Base-by-base conservation (phyloP, 306 rosid species). In the Trichosanthes truncata region DNA sequence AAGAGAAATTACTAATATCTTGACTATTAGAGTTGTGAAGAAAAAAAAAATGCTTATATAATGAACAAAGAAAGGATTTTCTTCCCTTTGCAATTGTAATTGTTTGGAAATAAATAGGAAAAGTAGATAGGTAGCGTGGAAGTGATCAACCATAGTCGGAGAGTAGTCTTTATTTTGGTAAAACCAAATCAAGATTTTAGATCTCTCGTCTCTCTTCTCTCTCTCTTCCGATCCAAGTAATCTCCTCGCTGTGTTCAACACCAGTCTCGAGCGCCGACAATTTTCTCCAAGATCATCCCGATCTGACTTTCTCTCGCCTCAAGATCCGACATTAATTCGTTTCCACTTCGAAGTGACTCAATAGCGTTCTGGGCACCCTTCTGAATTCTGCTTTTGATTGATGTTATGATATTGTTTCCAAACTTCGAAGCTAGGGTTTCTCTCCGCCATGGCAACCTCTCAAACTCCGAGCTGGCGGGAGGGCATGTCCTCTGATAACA, bases 401-500 rank as follows among this genome's bases (percentile, higher is more conserved):
- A 21, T 55, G 48, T 52, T 75, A 57, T 80, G 84, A 69, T 60
- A 69, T 53, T 41, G 6, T 80, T 74, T 18, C 72, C 55, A 23
- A 57, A 36, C 45, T 26, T 53, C 23, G 74, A 31, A 59, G 79
- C 79, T 84, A 77, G 87, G 87, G 87, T 78, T 84, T 81, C 55
- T 21, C 14, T 21, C 9, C 18, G 45, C 33, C 59, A 63, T 81
- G 69, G 57, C 63, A 31, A 71, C 80, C 76, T 10, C 78, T 45
- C 77, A 12, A 73, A 79, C 77, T 77, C 80, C 71, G 29, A 80
- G 77, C 80, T 82, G 81, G 63, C 80, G 84, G 46, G 85, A 82
- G 82, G 98, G 94, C 5, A 91, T 93, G 97, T 91, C 98, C 76
- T 81, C 93, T 40, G 98, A 91, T 25, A 93, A 93, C 62, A 41